Conservation (phyloP, 2,329 filamentous ascomycete species). For the Aspergillus transmontanensis region DNA sequence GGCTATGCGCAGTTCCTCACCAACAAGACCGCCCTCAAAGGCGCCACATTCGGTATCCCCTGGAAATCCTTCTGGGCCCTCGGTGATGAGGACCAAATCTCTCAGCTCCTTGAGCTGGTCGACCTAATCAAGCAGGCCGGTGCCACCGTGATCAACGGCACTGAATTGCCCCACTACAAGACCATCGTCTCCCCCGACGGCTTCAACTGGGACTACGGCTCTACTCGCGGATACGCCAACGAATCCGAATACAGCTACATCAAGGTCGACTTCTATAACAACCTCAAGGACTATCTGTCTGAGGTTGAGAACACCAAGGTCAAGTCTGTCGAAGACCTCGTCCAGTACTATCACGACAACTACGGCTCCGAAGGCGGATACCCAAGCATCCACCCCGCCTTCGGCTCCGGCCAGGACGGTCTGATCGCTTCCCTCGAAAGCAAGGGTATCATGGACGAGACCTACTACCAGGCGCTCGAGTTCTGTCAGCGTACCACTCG, state of each 20-base stretch:
- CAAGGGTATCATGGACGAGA: constrained; percentile 64
- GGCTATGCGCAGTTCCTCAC: constrained; percentile 63
- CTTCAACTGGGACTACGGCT: constrained; percentile 76
- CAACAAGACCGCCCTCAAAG: constrained; percentile 56
- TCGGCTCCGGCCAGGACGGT: constrained; percentile 70
- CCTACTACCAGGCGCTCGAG: constrained; percentile 66
- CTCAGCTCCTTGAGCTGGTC: constrained; percentile 56
- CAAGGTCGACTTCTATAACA: constrained; percentile 65
- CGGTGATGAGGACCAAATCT: constrained; percentile 58
- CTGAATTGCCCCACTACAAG: constrained; percentile 66
- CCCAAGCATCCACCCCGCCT: constrained; percentile 64
- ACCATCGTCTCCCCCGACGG: constrained; percentile 65
- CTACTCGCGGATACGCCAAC: constrained; percentile 64
- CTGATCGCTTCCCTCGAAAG: constrained; percentile 66
- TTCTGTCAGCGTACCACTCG: constrained; percentile 62
- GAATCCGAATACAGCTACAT: constrained; percentile 74
- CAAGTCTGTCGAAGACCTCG: constrained; percentile 64
- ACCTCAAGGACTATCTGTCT: constrained; percentile 65
- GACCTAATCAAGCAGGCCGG: constrained; percentile 61
- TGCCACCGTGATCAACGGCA: constrained; percentile 69
- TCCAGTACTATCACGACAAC: constrained; percentile 65
- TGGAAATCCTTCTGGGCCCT: constrained; percentile 72
- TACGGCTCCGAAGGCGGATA: constrained; percentile 68
- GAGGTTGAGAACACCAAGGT: constrained; percentile 65
- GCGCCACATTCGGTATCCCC: constrained; percentile 69